These are phyloP conservation scores for Fusarium papillatum DNA, from an alignment of 2,329 filamentous ascomycete species.

Conservation along the genomic window DNA sequence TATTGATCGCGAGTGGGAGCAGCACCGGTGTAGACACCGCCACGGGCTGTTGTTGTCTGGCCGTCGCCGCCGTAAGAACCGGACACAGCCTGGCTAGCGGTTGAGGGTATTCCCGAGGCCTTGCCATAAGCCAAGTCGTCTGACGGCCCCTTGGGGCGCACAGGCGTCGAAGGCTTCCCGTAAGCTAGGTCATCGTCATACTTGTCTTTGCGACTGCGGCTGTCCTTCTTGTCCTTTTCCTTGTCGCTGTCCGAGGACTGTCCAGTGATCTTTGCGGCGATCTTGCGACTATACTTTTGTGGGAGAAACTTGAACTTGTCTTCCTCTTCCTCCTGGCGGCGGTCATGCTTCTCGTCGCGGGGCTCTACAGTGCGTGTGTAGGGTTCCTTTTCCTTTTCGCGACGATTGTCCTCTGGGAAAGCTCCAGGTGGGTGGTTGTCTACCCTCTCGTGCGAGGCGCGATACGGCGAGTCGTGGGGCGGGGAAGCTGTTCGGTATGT, in stretches of 20 bases:
- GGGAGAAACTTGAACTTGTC: slow-evolving; percentile 61
- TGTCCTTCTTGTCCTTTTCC: slow-evolving; percentile 53
- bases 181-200: slow-evolving; percentile 65
- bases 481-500: slow-evolving; percentile 52
- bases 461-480: slow-evolving; percentile 51
- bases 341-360: slow-evolving; percentile 17
- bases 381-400: slow-evolving; percentile 42
- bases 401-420: slow-evolving; percentile 50
- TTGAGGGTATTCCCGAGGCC: slow-evolving; percentile 31
- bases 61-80: slow-evolving; percentile 43
- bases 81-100: slow-evolving; percentile 36
- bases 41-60: background rate
- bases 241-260: slow-evolving; percentile 44
- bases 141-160: slow-evolving; percentile 36
- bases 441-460: slow-evolving; percentile 52
- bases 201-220: slow-evolving; percentile 48
- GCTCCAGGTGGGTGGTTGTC: slow-evolving; percentile 48
- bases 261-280: slow-evolving; percentile 42
- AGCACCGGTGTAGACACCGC: slow-evolving; percentile 26
- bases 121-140: slow-evolving; percentile 44
- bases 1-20: slow-evolving; percentile 23
- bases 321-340: slow-evolving; percentile 43
- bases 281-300: slow-evolving; percentile 60
- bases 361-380: slow-evolving; percentile 26
- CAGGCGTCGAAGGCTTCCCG: slow-evolving; percentile 51